Percentiles rank a stretch among this genome's conserved stretches.
Conservation (phyloP, 371 early-diverging fungal species). For the Chytridium lagenaria region DNA sequence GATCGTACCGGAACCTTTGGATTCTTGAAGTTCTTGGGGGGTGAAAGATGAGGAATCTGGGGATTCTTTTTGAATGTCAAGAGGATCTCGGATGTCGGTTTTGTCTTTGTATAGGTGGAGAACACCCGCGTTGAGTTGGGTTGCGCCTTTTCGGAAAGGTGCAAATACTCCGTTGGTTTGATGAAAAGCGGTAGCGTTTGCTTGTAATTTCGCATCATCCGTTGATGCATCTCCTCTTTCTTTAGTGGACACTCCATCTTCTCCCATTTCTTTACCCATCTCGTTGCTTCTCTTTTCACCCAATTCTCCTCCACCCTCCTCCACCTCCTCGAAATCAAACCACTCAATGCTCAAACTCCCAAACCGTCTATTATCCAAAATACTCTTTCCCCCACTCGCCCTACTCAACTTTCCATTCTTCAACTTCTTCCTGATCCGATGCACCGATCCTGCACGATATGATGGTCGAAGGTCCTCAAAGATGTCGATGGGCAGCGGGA, state of each 20-base stretch:
- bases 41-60: not conserved
- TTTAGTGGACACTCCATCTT: not conserved
- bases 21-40: constrained; percentile 9
- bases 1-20: constrained; percentile 49
- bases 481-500: constrained; percentile 30
- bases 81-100: constrained; percentile 37
- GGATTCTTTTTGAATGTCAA: not conserved
- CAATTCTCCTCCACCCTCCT: not conserved
- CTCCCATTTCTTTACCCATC: not conserved
- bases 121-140: constrained; percentile 62
- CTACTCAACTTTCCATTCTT: not conserved
- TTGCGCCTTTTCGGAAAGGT: constrained; percentile 35
- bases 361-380: constrained; percentile 20
- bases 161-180: constrained; percentile 43
- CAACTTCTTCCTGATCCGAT: constrained; percentile 5
- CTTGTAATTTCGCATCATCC: not conserved
- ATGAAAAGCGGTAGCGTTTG: not conserved
- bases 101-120: constrained; percentile 74
- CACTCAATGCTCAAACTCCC: constrained; percentile 43
- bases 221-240: constrained; percentile 7
- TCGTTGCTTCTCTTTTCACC: too few species aligned
- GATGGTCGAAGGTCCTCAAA: constrained; percentile 29
- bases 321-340: constrained; percentile 26
- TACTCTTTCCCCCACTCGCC: not conserved
- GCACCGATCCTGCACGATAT: constrained; percentile 27